These are phyloP conservation scores for Aspergillus calidoustus DNA, from an alignment of 2,329 filamentous ascomycete species.

Conservation along the genomic window DNA sequence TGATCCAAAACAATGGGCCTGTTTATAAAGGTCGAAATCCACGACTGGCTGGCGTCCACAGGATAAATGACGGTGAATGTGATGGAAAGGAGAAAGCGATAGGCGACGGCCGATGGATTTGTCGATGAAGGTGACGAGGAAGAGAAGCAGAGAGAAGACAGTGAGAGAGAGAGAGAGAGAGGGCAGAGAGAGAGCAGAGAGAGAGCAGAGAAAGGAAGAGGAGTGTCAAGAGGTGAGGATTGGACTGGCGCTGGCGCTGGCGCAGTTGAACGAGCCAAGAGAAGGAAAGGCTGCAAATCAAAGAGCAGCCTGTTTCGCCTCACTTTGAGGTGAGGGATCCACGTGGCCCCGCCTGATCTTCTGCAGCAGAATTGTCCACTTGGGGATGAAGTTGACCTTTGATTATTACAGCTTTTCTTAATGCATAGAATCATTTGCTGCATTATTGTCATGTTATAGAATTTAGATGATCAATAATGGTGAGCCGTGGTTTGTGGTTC, in stretches of 20 bases:
- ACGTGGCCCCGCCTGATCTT: conserved; percentile 34
- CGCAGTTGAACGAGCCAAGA: conserved; percentile 12
- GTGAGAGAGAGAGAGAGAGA: conserved; percentile 9
- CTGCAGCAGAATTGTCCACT: not conserved
- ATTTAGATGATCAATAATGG: not conserved
- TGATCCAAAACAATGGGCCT: conserved; percentile 19
- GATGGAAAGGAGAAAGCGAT: not conserved
- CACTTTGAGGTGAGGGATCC: conserved; percentile 33
- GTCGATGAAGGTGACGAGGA: conserved; percentile 2
- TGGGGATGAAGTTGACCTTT: not conserved
- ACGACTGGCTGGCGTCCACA: conserved; percentile 3
- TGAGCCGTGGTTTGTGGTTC: not conserved
- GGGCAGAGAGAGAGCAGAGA: conserved; percentile 2
- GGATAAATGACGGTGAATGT: not conserved
- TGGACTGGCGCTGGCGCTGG: conserved; percentile 1
- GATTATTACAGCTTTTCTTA: not conserved
- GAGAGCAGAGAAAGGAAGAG: conserved; percentile 10
- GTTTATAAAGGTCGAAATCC: conserved; percentile 6
- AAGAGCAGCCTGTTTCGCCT: conserved; percentile 24
- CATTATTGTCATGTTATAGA: not conserved
- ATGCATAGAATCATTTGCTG: not conserved
- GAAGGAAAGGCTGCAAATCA: conserved; percentile 17
- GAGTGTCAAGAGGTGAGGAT: conserved; percentile 6
- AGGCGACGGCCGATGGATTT: not conserved
- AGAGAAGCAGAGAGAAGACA: conserved; percentile 4